Percentiles rank a stretch among this genome's conserved stretches.
Evolutionary conservation across 2,329 filamentous ascomycete species (phyloP).

Genomic region (Alternaria brassicicola): DNA sequence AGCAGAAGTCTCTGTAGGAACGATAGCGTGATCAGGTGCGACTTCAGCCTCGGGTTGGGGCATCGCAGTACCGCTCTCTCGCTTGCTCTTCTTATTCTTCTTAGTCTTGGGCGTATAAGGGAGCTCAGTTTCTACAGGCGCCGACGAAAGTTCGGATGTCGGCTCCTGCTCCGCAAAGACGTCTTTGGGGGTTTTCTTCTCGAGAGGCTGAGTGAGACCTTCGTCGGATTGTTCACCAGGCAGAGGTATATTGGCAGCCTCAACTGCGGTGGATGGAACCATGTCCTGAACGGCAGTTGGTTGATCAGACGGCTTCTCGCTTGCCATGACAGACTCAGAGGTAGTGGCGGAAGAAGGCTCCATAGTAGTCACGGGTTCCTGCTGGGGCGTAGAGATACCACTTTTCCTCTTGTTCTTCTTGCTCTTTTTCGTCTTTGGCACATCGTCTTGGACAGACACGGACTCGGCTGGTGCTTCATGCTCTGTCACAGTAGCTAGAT

Average conservation of each 20-base stretch:
- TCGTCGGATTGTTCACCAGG: background rate
- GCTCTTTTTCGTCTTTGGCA: conserved; percentile 28
- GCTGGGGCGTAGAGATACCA: conserved; percentile 13
- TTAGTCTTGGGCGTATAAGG: conserved; percentile 7
- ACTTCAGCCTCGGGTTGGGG: conserved; percentile 4
- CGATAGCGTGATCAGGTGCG: background rate
- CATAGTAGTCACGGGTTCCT: background rate
- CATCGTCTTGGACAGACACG: conserved; percentile 6
- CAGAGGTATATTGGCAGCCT: conserved; percentile 3
- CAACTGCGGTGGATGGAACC: background rate
- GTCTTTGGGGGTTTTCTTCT: background rate
- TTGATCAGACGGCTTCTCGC: background rate
- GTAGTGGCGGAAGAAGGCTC: conserved; percentile 4
- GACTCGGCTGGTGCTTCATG: background rate
- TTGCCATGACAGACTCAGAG: background rate
- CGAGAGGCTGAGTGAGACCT: background rate
- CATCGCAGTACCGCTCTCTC: conserved; percentile 5
- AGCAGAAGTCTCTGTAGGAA: background rate
- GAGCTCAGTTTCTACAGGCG: background rate
- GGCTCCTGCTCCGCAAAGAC: background rate
- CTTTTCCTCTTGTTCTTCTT: conserved; percentile 31
- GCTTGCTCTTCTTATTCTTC: conserved; percentile 14
- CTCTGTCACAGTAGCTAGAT: background rate
- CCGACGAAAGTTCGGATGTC: background rate
- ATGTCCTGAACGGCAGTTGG: background rate